Conservation (phyloP, 441 rosid species). For the Raphanus hybrid region DNA sequence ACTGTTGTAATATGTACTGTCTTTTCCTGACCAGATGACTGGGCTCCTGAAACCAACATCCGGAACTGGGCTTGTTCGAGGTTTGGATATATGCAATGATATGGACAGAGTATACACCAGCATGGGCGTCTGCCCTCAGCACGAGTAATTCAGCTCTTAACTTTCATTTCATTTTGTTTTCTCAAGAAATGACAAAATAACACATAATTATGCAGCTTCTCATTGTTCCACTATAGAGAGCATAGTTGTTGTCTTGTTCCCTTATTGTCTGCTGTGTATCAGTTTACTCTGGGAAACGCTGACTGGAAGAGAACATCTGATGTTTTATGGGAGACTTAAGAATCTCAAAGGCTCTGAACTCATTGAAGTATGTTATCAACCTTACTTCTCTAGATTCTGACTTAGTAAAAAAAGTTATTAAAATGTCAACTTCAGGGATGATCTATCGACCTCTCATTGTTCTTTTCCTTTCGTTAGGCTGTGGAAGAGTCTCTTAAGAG, state of each 20-base stretch:
- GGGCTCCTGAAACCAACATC: conserved; percentile 91
- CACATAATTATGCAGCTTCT: neutral
- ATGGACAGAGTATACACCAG: conserved; percentile 87
- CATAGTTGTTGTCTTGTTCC: neutral
- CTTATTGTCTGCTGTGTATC: conserved; percentile 15
- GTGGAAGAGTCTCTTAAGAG: conserved; percentile 90
- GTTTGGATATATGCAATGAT: conserved; percentile 66
- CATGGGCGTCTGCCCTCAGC: conserved; percentile 99
- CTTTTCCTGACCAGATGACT: conserved; percentile 65
- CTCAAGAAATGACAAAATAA: neutral
- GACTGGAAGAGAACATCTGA: conserved; percentile 90
- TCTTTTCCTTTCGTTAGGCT: conserved; percentile 51
- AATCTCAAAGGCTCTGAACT: conserved; percentile 81
- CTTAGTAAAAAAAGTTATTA: conserved; percentile 17
- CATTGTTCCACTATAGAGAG: neutral
- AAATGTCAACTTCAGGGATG: neutral
- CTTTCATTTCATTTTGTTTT: neutral
- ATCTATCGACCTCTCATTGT: neutral
- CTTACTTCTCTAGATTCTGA: neutral
- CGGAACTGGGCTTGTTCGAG: conserved; percentile 80
- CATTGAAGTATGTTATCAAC: conserved; percentile 52
- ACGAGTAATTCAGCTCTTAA: conserved; percentile 70
- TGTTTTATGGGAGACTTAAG: conserved; percentile 96
- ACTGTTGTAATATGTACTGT: neutral
- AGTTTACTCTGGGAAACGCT: conserved; percentile 97